These are phyloP conservation scores for Trebouxia sp. DNA, from an alignment of 139 green algal genomes.

Conservation along the genomic window DNA sequence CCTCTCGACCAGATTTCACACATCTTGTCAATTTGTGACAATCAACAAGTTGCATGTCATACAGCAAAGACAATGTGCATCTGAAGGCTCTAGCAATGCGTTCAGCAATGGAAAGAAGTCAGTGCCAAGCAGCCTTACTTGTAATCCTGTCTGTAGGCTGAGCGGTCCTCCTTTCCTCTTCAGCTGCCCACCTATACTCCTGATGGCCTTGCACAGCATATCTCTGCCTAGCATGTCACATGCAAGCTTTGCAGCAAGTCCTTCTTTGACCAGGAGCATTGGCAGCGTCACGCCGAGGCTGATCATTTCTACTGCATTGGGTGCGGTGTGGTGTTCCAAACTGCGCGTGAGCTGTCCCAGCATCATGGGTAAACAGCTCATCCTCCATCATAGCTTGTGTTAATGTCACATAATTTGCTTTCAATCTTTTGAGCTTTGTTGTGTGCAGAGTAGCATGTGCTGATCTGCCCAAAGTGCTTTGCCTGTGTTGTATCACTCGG, in stretches of 20 bases:
- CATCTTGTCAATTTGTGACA: not conserved
- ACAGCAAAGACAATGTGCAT: too few relatives aligned
- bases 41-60: not conserved
- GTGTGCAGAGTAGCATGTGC: too few relatives aligned
- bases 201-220: not conserved
- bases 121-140: too few relatives aligned
- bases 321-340: not conserved
- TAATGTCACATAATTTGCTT: not conserved
- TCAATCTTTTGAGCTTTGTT: too few relatives aligned
- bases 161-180: not conserved
- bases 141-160: not conserved
- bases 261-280: not conserved
- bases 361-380: not conserved
- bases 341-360: not conserved
- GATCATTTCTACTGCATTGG: not conserved
- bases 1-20: not conserved
- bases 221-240: not conserved
- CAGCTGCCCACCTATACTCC: conserved; percentile 3
- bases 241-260: not conserved
- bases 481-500: too few relatives aligned
- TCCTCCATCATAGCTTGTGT: not conserved
- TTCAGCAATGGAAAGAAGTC: too few relatives aligned
- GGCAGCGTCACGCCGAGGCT: not conserved
- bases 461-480: too few relatives aligned
- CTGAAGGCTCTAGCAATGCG: too few relatives aligned